Conservation (phyloP, 495 filamentous ascomycete genomes). For the Sphaerosporella brunnea region DNA sequence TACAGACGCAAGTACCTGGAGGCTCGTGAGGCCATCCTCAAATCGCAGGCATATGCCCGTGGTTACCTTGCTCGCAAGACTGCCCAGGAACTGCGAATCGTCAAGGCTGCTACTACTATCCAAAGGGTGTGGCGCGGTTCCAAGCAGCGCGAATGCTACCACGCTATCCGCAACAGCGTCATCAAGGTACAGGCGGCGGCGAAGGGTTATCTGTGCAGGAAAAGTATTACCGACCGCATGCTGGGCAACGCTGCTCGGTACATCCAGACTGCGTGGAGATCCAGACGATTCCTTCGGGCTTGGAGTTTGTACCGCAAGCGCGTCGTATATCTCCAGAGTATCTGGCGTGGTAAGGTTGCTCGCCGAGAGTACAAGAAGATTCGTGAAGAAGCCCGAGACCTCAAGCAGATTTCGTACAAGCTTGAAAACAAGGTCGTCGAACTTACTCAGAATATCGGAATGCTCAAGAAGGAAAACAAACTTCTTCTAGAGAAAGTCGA, state of each 20-base stretch:
- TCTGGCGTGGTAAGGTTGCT: conserved; percentile 78
- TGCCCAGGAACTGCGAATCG: conserved; percentile 61
- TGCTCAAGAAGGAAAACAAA: conserved; percentile 86
- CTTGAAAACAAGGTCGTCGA: conserved; percentile 98
- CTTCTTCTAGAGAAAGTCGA: conserved; percentile 72
- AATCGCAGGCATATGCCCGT: conserved; percentile 55
- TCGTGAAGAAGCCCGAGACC: conserved; percentile 87
- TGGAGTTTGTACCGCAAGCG: conserved; percentile 83
- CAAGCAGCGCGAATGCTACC: conserved; percentile 65
- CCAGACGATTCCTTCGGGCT: conserved; percentile 50
- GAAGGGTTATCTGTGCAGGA: conserved; percentile 77
- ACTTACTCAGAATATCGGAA: conserved; percentile 80
- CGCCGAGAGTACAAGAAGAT: conserved; percentile 69
- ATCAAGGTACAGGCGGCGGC: conserved; percentile 72
- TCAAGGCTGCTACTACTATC: conserved; percentile 81
- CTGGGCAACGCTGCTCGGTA: conserved; percentile 79
- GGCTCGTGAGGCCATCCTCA: conserved; percentile 60
- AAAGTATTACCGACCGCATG: conserved; percentile 77
- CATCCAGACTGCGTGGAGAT: conserved; percentile 82
- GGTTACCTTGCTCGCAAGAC: conserved; percentile 57
- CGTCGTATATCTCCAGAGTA: conserved; percentile 74
- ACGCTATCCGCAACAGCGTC: conserved; percentile 57
- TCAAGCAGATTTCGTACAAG: conserved; percentile 98
- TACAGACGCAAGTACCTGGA: conserved; percentile 84
- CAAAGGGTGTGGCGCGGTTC: conserved; percentile 87